Evolutionary conservation across 257 asterid genomes (phyloP).

Genomic region (Solanum sparsipilum): DNA sequence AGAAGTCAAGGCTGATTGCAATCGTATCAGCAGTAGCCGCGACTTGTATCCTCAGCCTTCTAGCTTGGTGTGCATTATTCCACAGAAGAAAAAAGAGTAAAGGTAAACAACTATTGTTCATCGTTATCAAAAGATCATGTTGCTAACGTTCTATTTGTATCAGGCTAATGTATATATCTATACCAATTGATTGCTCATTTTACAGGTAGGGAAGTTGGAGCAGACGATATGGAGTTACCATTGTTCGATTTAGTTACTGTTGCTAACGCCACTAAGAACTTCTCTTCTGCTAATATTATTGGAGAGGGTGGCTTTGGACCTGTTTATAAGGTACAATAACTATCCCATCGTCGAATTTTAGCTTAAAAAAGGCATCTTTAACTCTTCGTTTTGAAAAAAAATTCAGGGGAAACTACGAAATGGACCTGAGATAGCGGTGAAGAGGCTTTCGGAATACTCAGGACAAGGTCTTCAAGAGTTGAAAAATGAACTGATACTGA

Average conservation of each 20-base stretch:
- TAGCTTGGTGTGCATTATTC: background rate
- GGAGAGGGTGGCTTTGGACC: slow-evolving; percentile 45
- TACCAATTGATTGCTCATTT: background rate
- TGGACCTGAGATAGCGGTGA: slow-evolving; percentile 30
- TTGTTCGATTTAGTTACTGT: slow-evolving; percentile 11
- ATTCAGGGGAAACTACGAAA: slow-evolving; percentile 21
- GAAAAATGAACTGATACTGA: slow-evolving; percentile 10
- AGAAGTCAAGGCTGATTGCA: background rate
- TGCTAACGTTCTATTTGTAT: background rate
- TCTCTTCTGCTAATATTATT: slow-evolving; percentile 17
- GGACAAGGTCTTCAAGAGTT: slow-evolving; percentile 26
- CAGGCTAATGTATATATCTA: background rate
- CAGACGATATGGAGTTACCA: slow-evolving; percentile 22
- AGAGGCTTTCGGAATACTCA: slow-evolving; percentile 28
- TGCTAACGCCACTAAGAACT: slow-evolving; percentile 23
- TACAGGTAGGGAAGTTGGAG: background rate
- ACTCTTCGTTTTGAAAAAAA: background rate
- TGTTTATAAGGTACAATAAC: slow-evolving; percentile 28
- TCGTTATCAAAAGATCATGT: background rate
- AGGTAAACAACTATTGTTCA: background rate
- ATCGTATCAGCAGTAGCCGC: background rate
- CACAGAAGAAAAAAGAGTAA: background rate
- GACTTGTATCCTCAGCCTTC: background rate
- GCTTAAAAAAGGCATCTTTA: background rate
- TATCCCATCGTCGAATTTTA: background rate